Evolutionary conservation across 208 protist species (phyloP).

Genomic region (Sergeia podlipaevii): DNA sequence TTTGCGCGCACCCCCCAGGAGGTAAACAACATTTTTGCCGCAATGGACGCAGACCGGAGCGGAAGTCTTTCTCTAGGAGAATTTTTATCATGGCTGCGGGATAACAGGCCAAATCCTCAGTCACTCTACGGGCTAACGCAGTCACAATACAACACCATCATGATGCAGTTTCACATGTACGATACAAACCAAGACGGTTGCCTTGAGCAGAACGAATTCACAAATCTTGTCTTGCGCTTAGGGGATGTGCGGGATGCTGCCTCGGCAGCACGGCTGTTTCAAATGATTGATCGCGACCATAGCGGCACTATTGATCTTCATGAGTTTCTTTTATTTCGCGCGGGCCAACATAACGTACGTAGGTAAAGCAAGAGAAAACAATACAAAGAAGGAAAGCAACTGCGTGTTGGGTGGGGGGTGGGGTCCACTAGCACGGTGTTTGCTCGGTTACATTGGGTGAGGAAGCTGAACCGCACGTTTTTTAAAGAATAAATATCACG

Average conservation of each 20-base stretch:
- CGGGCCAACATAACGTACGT: conserved; percentile 13
- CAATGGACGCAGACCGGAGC: conserved; percentile 66
- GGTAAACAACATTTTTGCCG: conserved; percentile 70
- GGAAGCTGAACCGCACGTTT: no score
- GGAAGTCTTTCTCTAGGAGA: conserved; percentile 58
- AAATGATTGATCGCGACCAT: conserved; percentile 44
- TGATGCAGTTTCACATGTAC: conserved; percentile 86
- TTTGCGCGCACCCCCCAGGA: conserved; percentile 57
- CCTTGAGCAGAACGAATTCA: conserved; percentile 59
- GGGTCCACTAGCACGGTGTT: no score
- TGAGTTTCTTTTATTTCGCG: conserved; percentile 71
- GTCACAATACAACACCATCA: conserved; percentile 78
- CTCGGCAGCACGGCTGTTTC: conserved; percentile 40
- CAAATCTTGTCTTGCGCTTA: conserved; percentile 33
- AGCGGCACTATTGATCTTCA: conserved; percentile 58
- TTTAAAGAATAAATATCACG: no score
- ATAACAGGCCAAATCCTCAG: conserved; percentile 75
- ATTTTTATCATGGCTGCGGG: conserved; percentile 67
- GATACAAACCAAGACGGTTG: conserved; percentile 67
- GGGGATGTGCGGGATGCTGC: conserved; percentile 37
- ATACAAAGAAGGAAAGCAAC: neutral
- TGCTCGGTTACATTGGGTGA: no score
- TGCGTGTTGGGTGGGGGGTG: neutral
- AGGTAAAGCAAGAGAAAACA: neutral
- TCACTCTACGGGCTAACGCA: conserved; percentile 73